These are phyloP conservation scores for Pythium oligandrum DNA, from an alignment of 352 stramenopile genomes.

Conservation along the genomic window DNA sequence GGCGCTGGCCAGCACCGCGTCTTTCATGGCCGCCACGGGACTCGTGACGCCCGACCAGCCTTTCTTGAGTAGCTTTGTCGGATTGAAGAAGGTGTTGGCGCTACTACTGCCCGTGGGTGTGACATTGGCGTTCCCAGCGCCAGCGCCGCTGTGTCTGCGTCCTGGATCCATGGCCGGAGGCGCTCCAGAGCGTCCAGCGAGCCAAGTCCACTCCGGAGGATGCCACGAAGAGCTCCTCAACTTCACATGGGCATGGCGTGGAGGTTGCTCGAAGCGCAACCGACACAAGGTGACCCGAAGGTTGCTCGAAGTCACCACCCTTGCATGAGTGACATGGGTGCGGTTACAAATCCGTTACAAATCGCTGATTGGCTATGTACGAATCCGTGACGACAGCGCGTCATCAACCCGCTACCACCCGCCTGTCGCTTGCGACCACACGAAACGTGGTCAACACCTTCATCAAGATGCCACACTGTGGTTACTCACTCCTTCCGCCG, in stretches of 20 bases:
- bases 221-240: constrained; percentile 5
- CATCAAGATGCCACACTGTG: too few species aligned
- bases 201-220: background rate
- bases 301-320: constrained; percentile 5
- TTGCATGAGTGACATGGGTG: too few species aligned
- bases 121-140: background rate
- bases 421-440: too few species aligned
- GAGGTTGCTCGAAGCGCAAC: background rate
- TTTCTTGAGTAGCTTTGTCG: constrained; percentile 53
- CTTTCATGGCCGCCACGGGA: constrained; percentile 57
- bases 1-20: constrained; percentile 41
- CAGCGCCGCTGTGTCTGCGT: constrained; percentile 16
- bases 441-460: too few species aligned
- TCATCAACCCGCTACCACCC: too few species aligned
- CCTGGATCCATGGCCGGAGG: constrained; percentile 10
- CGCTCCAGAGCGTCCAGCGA: background rate
- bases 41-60: constrained; percentile 63
- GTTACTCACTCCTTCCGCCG: too few species aligned
- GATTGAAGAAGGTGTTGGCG: constrained; percentile 49
- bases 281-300: background rate
- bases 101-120: constrained; percentile 1
- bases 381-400: too few species aligned
- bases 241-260: constrained; percentile 7
- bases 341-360: constrained; percentile 1
- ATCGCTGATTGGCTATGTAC: constrained; percentile 7